phyloP scores from a whole-genome alignment of 495 filamentous ascomycete species.

The Neurospora hispaniola region DNA sequence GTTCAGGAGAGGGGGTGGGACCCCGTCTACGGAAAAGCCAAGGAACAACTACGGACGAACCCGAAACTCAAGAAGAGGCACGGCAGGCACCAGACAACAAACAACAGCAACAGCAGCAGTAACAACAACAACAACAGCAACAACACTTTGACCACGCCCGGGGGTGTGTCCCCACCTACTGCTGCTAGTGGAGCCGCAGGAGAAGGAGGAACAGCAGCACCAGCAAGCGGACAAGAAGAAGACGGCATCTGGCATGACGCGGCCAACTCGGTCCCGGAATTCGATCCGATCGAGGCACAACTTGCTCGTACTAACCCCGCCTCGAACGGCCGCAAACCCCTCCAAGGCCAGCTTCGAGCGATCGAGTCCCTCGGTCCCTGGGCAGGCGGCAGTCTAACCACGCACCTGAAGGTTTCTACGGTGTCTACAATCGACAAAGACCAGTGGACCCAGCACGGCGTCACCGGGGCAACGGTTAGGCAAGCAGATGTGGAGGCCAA shows the following conservation, averaged over 20 bases:
- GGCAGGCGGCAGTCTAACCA: slow-evolving; percentile 76
- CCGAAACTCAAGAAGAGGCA: slow-evolving; percentile 36
- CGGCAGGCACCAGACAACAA: slow-evolving; percentile 11
- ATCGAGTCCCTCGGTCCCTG: slow-evolving; percentile 80
- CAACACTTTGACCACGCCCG: neutral
- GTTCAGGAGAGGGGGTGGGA: slow-evolving; percentile 68
- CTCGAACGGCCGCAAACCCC: neutral
- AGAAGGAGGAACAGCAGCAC: neutral
- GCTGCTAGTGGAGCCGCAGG: slow-evolving; percentile 2
- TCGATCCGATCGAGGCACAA: slow-evolving; percentile 55
- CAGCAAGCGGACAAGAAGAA: slow-evolving; percentile 6
- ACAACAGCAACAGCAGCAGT: slow-evolving; percentile 7
- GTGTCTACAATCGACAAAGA: slow-evolving; percentile 81
- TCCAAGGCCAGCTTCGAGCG: slow-evolving; percentile 54
- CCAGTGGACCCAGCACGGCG: slow-evolving; percentile 65
- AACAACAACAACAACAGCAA: slow-evolving; percentile 7
- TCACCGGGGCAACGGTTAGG: slow-evolving; percentile 54
- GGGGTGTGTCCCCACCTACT: neutral
- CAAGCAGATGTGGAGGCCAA: slow-evolving; percentile 46
- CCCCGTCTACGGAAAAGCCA: slow-evolving; percentile 50
- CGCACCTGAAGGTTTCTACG: slow-evolving; percentile 65
- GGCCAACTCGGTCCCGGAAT: slow-evolving; percentile 35
- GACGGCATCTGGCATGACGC: slow-evolving; percentile 31
- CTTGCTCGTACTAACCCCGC: slow-evolving; percentile 19
- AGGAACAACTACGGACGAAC: slow-evolving; percentile 44